Evolutionary conservation across 108 stramenopile genomes (phyloP), one percentile per base, ranked within the genome.

Genomic region (Aurantiochytrium sp.): DNA sequence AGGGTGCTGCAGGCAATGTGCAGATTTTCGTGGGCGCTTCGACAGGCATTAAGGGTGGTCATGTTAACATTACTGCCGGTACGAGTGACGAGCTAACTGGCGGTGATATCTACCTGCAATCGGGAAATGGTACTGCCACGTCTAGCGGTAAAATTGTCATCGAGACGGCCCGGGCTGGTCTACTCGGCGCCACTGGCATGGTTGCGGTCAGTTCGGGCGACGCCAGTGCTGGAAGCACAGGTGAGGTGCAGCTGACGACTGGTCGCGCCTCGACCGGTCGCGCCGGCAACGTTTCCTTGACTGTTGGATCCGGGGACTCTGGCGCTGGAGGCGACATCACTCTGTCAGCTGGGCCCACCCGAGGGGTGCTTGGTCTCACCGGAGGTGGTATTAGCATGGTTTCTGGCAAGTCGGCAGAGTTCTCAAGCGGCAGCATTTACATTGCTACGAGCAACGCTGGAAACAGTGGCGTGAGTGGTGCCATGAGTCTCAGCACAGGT

Each of bases 391-490:
- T 93, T 16, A 57, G 88, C 10, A 58, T 93, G 14, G 44, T 49
- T 29, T 90, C 91, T 16, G 93, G 93, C 2, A 83, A 71, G 8
- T 91, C 93, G n/a, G 59, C 60, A 47, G 87, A 88, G 8, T 72
- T 92, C 5, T 90, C 92, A 29, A 92, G 91, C 47, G 93, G 93
- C 3, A 53, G 58, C 25, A 88, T 94, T 19, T 59, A 71, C 16
- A 35, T 94, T 23, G 42, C 83, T 5, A 91, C 92, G 2, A 91
- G 90, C 44, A 92, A 93, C 44, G 92, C 92, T 5, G 93, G 93
- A 18, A 42, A 12, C 45, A 42, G 16, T 16, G 93, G 93, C n/a
- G 60, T 89, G 16, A 91, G 90, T 49, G 93, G 93, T 10, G 73
- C 53, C 10, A 58, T 92, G 55, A 60, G 91, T 58, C 29, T 93